Evolutionary conservation across 768 basidiomycete genomes (phyloP), one percentile per base, ranked within the genome.

Genomic region (Suillus americanus): DNA sequence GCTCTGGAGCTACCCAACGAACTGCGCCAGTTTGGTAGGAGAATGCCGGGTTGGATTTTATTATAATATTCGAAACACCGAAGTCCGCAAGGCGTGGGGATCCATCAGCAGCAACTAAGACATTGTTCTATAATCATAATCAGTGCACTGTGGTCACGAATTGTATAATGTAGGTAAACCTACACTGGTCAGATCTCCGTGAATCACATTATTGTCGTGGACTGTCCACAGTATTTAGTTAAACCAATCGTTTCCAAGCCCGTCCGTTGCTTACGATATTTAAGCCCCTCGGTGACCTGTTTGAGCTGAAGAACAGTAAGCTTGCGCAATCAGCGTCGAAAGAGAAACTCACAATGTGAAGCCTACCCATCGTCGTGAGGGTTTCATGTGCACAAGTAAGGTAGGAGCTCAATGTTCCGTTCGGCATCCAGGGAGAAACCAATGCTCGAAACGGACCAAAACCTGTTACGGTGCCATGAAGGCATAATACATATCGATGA

Each of bases 11-110:
- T 5, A 79, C 79, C 81, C 82, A 82, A 1, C 82, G 76, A 38
- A 81, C 76, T 12, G 80, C 78, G 3, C 37, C 59, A n/a, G 60
- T 64, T 25, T 50, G 23, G 45, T 62, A 64, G 25, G 63, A 64
- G 64, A 77, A 71, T 62, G 79, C 78, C 23, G 70, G 71, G 48
- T n/a, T 1, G 54, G 57, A 38, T 3, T 50, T 30, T 68, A 63
- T 4, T 16, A 78, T 68, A 61, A 82, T 76, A 40, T 67, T 79
- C 14, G 80, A 82, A 7, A 82, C 68, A 6, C 81, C 82, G 62
- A 82, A 82, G 63, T 82, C 82, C 63, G 77, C 78, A 20, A 83
- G 67, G n/a, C 75, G 74, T 5, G 77, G 80, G 28, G 73, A 75
- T 28, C 76, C 73, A 25, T 79, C 67, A 63, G 77, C 75, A 61